Evolutionary conservation across 148 eudicot genomes (phyloP).

Genomic region (Bassia scoparia): DNA sequence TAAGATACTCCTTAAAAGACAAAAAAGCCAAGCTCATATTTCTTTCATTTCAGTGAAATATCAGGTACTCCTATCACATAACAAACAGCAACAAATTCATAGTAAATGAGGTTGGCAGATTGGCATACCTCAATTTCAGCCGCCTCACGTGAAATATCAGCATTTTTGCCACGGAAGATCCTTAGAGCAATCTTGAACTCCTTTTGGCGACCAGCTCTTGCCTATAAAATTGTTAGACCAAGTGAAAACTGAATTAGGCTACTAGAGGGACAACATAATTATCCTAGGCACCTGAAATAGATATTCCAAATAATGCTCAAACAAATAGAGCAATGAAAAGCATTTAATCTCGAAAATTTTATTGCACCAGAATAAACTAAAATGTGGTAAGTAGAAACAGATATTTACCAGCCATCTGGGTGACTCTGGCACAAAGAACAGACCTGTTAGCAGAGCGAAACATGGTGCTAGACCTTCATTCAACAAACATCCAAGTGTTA

Average conservation of each 20-base stretch:
- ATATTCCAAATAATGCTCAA: neutral
- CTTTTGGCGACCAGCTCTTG: slow-evolving; percentile 52
- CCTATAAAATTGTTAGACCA: too few relatives aligned
- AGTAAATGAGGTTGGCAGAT: neutral
- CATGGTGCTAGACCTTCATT: slow-evolving; percentile 63
- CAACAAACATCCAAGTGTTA: neutral
- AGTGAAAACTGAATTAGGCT: too few relatives aligned
- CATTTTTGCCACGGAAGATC: slow-evolving; percentile 60
- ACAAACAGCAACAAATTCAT: neutral
- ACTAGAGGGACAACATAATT: too few relatives aligned
- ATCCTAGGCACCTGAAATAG: too few relatives aligned
- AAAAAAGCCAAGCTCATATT: neutral
- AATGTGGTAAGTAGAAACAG: neutral
- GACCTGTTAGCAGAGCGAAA: slow-evolving; percentile 51
- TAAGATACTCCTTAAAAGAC: slow-evolving; percentile 40
- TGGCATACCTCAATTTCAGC: slow-evolving; percentile 55
- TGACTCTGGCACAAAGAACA: slow-evolving; percentile 81
- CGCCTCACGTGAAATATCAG: slow-evolving; percentile 59
- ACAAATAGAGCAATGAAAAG: too few relatives aligned
- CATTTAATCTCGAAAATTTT: neutral
- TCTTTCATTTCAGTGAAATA: too few relatives aligned
- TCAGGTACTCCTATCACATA: too few relatives aligned
- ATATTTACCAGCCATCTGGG: slow-evolving; percentile 87
- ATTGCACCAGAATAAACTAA: neutral
- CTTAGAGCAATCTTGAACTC: slow-evolving; percentile 55